Conservation (phyloP, 176 grass and related monocot genomes). For the Pontederia paniculata region DNA sequence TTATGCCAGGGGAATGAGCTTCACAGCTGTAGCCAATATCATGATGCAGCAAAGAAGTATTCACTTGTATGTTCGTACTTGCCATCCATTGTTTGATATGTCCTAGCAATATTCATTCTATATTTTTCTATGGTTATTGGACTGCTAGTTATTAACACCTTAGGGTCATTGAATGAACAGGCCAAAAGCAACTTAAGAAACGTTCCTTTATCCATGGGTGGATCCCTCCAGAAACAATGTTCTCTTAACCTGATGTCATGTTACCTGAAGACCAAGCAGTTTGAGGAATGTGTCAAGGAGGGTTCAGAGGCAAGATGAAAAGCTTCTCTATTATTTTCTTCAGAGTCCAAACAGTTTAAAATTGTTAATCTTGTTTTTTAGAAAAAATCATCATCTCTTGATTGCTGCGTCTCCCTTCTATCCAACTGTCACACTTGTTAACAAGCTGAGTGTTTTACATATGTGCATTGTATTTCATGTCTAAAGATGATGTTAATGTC, state of each 20-base stretch:
- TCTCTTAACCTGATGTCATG: slow-evolving; percentile 97
- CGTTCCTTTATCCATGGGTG: slow-evolving; percentile 31
- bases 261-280: slow-evolving; percentile 65
- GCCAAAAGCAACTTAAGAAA: slow-evolving; percentile 73
- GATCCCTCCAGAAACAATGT: slow-evolving; percentile 59
- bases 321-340: not conserved
- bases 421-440: no score
- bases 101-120: not conserved
- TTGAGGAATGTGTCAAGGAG: slow-evolving; percentile 75
- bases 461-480: no score
- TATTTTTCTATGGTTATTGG: not conserved
- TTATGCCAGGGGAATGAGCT: slow-evolving; percentile 70
- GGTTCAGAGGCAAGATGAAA: slow-evolving; percentile 63
- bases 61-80: slow-evolving; percentile 51
- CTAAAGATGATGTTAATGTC: no score
- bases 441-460: no score
- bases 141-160: slow-evolving; percentile 4
- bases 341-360: not conserved
- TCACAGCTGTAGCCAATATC: slow-evolving; percentile 55
- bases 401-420: no score
- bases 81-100: not conserved
- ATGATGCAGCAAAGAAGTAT: slow-evolving; percentile 71
- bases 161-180: slow-evolving; percentile 32
- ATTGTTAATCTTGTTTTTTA: not conserved
- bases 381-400: no score